Evolutionary conservation across 495 filamentous ascomycete genomes (phyloP), one percentile per base, ranked within the genome.

Genomic region (Lindgomyces ingoldianus): DNA sequence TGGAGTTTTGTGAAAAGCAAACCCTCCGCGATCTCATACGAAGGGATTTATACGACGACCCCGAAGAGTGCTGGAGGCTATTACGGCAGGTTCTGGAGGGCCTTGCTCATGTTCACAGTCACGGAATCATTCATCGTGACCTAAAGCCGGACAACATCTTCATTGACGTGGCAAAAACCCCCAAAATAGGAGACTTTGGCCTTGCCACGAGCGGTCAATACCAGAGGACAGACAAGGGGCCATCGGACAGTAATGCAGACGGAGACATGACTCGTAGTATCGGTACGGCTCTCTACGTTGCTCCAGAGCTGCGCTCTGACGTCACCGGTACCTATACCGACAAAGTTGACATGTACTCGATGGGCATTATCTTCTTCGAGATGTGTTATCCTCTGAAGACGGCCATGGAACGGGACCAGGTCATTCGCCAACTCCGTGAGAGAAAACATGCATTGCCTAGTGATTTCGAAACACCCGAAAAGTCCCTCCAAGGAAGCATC

Each of bases 71-170:
- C 9, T 98, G 95, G 95, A 87, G 91, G 33, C 76, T 96, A 8
- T 92, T 96, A 66, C 85, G 94, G 11, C 95, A 98, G 73, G 88
- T 96, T 12, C 80, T 97, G 2, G 92, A 98, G 76, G 94, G 94
- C 0, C 74, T 98, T 16, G 87, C 83, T 39, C 92, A 98, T 75
- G 91, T 98, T 47, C 94, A 98, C 72, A 81, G 87, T 33, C 81
- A 94, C 56, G 91, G 91, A 46, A 96, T 98, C 67, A 93, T 98
- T 21, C 94, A 98, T 71, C 88, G 94, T 0, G 94, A 98, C 74
- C 81, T 98, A n/a, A 98, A 98, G 71, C 94, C 94, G 0, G 95
- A 98, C 70, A 98, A 98, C 65, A 85, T 98, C 49, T 98, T 98
- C 76, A 94, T 98, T 68, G 95, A 98, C 70, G 83, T 87, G 33